Percentiles rank a stretch among this genome's conserved stretches.
phyloP scores from a whole-genome alignment of 805 yeast genomes.

The Teunomyces barrocoloradensis region DNA sequence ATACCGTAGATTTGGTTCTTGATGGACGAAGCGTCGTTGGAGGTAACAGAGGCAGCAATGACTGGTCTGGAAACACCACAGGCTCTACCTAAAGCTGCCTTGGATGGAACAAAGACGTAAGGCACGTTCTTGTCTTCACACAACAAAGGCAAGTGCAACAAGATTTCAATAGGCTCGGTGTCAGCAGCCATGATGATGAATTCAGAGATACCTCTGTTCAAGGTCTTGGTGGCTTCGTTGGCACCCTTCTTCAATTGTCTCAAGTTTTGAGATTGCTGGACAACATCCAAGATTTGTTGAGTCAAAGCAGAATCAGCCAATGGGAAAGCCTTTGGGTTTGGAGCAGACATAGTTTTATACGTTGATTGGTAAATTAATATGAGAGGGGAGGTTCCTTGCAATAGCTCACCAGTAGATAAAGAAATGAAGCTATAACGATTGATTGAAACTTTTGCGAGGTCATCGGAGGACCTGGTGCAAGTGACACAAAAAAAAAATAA shows the following conservation, averaged over 20 bases:
- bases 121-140: conserved; percentile 99
- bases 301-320: conserved; percentile 93
- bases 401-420: conserved; percentile 24
- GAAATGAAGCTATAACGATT: neutral
- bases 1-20: conserved; percentile 95
- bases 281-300: conserved; percentile 96
- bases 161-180: conserved; percentile 98
- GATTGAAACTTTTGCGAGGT: conserved; percentile 3
- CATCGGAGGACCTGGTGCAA: neutral
- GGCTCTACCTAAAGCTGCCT: conserved; percentile 98
- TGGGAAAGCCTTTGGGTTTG: conserved; percentile 99
- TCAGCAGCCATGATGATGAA: conserved; percentile 99
- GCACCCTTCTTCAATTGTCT: conserved; percentile 99
- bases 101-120: conserved; percentile 97
- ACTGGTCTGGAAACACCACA: conserved; percentile 99
- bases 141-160: conserved; percentile 92
- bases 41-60: conserved; percentile 96
- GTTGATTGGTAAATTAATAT: neutral
- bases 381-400: conserved; percentile 26
- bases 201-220: conserved; percentile 99
- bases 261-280: conserved; percentile 95
- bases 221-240: conserved; percentile 98
- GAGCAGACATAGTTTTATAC: conserved; percentile 60
- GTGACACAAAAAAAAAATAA: neutral
- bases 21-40: conserved; percentile 97